Evolutionary conservation across 345 rosid genomes (phyloP).

Genomic region (Lepidium aucheri): DNA sequence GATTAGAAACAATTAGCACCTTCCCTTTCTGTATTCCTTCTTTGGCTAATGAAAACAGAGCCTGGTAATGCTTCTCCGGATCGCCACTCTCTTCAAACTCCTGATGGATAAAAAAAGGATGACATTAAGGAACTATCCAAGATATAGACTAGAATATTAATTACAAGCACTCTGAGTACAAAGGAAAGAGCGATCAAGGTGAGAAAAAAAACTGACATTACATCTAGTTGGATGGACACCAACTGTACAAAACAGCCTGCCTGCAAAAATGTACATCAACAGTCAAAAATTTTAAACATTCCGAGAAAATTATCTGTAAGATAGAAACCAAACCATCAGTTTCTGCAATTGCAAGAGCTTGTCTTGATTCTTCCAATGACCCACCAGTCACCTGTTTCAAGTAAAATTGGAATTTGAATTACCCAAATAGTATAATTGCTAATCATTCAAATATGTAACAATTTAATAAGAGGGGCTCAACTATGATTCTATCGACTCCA

Average conservation of each 20-base stretch:
- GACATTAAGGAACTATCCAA: conserved; percentile 9
- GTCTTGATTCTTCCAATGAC: conserved; percentile 76
- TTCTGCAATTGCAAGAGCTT: conserved; percentile 96
- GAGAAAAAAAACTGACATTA: conserved; percentile 37
- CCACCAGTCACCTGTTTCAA: conserved; percentile 85
- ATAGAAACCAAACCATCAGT: conserved; percentile 53
- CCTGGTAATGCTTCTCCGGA: conserved; percentile 80
- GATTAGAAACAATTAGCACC: conserved; percentile 32
- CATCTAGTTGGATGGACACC: conserved; percentile 99
- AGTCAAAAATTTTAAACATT: neutral
- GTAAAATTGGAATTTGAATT: neutral
- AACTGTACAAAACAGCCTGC: conserved; percentile 86
- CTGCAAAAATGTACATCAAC: conserved; percentile 29
- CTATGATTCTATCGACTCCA: conserved; percentile 92
- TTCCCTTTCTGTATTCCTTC: conserved; percentile 91
- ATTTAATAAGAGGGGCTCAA: conserved; percentile 13
- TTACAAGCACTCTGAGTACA: neutral
- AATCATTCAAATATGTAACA: neutral
- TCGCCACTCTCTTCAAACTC: conserved; percentile 91
- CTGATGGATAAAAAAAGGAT: conserved; percentile 27
- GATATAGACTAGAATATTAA: neutral
- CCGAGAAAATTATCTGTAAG: neutral
- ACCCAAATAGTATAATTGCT: neutral
- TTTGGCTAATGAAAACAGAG: conserved; percentile 61
- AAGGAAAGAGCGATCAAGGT: neutral